phyloP scores from a whole-genome alignment of 2,329 filamentous ascomycete species.

The Exophiala lecanii-corni region DNA sequence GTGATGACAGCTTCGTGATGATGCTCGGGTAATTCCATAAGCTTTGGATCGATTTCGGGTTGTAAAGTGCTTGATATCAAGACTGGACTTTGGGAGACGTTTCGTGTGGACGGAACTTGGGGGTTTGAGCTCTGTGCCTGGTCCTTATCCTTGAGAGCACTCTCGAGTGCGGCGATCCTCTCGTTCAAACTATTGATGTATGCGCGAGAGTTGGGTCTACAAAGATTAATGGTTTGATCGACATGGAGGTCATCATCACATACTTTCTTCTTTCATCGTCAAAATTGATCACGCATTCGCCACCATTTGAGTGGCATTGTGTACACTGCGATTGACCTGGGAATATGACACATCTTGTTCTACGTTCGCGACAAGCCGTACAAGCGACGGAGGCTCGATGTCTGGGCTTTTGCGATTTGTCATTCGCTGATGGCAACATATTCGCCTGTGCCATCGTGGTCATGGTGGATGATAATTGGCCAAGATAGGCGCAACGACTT shows the following conservation, averaged over 20 bases:
- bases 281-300: slow-evolving; percentile 4
- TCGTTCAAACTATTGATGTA: slow-evolving; percentile 7
- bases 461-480: background rate
- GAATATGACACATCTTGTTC: slow-evolving; percentile 11
- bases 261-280: slow-evolving; percentile 10
- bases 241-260: background rate
- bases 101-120: background rate
- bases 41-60: background rate
- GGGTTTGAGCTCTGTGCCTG: background rate
- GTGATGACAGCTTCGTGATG: background rate
- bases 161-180: slow-evolving; percentile 2
- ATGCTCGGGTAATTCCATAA: background rate
- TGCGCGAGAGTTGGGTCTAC: slow-evolving; percentile 5
- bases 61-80: background rate
- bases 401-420: slow-evolving; percentile 8
- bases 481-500: no score
- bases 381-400: slow-evolving; percentile 11
- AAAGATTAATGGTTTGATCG: background rate
- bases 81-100: background rate
- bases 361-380: slow-evolving; percentile 6
- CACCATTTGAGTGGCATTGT: slow-evolving; percentile 2
- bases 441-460: slow-evolving; percentile 2
- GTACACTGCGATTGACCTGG: slow-evolving; percentile 8
- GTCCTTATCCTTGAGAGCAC: slow-evolving; percentile 3
- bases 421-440: slow-evolving; percentile 3